Conservation (phyloP, 305 asterid genomes). For the Stenogyne calaminthoides region DNA sequence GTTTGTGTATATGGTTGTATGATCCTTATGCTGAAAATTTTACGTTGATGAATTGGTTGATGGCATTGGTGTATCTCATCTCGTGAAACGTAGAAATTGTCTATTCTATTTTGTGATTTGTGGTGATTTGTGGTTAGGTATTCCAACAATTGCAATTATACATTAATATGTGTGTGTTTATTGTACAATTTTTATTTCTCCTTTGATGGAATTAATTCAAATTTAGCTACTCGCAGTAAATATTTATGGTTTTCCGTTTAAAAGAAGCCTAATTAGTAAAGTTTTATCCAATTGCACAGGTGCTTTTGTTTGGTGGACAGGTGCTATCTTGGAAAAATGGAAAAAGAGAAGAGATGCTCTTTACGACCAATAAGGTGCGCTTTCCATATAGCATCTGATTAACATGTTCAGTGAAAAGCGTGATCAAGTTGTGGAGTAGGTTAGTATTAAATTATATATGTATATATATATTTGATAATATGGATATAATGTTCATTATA, state of each 20-base stretch:
- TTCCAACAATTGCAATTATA: constrained; percentile 21
- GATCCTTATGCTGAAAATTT: background rate
- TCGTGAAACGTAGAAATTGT: background rate
- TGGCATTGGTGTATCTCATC: background rate
- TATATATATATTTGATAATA: too few relatives aligned
- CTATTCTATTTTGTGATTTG: background rate
- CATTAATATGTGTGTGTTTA: background rate
- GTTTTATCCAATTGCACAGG: constrained; percentile 46
- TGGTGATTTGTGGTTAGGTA: constrained; percentile 3
- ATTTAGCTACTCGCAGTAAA: constrained; percentile 5
- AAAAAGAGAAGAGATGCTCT: constrained; percentile 74
- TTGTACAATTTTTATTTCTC: background rate
- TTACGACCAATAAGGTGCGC: constrained; percentile 69
- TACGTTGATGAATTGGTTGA: background rate
- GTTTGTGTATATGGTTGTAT: constrained; percentile 33
- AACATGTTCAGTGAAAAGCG: background rate
- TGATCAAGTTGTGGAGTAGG: background rate
- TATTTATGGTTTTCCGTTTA: background rate
- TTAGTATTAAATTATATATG: too few relatives aligned
- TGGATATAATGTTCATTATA: too few relatives aligned
- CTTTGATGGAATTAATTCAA: background rate
- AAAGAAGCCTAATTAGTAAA: constrained; percentile 22
- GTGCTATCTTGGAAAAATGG: constrained; percentile 85
- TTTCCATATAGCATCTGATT: constrained; percentile 3
- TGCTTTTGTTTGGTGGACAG: constrained; percentile 74